Percentiles rank a stretch among this genome's conserved stretches.
Evolutionary conservation across 2,329 filamentous ascomycete species (phyloP).

Genomic region (Claviceps purpurea): DNA sequence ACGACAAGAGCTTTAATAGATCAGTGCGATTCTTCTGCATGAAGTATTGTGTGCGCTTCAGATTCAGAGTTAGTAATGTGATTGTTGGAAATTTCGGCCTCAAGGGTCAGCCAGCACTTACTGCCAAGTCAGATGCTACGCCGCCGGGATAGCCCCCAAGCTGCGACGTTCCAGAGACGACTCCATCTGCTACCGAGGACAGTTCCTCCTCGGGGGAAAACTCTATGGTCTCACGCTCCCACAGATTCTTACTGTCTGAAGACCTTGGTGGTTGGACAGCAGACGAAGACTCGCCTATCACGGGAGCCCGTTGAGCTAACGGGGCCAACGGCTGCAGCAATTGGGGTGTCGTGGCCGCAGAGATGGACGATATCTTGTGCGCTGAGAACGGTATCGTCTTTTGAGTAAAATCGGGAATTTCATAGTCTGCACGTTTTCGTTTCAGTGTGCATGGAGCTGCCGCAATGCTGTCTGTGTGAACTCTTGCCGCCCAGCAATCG

Average conservation of each 20-base stretch:
- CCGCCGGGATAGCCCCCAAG: conserved; percentile 26
- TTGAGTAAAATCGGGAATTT: conserved; percentile 18
- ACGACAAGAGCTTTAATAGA: conserved; percentile 25
- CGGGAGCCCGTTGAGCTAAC: background rate
- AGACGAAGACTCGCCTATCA: background rate
- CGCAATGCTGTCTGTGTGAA: background rate
- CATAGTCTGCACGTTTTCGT: conserved; percentile 14
- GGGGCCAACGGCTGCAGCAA: background rate
- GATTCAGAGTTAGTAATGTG: background rate
- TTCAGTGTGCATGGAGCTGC: conserved; percentile 10
- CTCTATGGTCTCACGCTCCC: conserved; percentile 14
- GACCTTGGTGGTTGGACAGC: background rate
- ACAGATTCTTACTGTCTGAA: background rate
- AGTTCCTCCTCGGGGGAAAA: conserved; percentile 19
- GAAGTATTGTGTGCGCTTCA: conserved; percentile 27
- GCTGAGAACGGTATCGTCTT: conserved; percentile 18
- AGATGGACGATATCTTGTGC: background rate
- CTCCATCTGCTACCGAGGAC: conserved; percentile 17
- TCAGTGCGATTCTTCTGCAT: conserved; percentile 22
- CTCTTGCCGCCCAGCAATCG: background rate
- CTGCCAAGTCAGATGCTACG: conserved; percentile 19
- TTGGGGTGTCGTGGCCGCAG: background rate
- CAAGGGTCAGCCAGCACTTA: conserved; percentile 12
- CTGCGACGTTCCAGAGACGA: conserved; percentile 21
- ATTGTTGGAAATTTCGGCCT: background rate